These are phyloP conservation scores for Botrytis tulipae DNA, from an alignment of 2,329 filamentous ascomycete genomes.

Conservation along the genomic window DNA sequence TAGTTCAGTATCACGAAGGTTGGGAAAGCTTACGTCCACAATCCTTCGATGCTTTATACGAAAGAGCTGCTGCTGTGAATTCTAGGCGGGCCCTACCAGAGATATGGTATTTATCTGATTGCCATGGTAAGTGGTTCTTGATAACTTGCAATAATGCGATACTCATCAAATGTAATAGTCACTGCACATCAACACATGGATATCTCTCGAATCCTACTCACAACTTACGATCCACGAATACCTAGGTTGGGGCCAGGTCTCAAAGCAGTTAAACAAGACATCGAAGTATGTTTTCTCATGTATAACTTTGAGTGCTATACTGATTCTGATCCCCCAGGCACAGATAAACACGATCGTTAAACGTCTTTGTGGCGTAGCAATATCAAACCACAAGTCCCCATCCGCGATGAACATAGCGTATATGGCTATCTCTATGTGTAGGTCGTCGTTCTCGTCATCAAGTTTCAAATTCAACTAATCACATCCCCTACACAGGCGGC, in stretches of 20 bases:
- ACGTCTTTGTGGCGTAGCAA: slow-evolving; percentile 28
- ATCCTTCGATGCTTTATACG: slow-evolving; percentile 30
- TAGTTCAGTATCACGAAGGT: slow-evolving; percentile 25
- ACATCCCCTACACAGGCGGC: slow-evolving; percentile 23
- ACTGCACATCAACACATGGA: slow-evolving; percentile 45
- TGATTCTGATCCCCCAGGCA: slow-evolving; percentile 14
- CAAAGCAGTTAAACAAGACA: slow-evolving; percentile 18
- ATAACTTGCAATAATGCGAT: background rate
- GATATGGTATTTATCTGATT: slow-evolving; percentile 31
- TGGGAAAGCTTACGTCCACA: slow-evolving; percentile 27
- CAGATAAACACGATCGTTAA: slow-evolving; percentile 26
- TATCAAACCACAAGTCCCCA: slow-evolving; percentile 28
- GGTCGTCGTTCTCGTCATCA: background rate
- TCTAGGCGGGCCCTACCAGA: slow-evolving; percentile 26
- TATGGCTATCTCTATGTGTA: slow-evolving; percentile 39
- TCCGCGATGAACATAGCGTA: slow-evolving; percentile 39
- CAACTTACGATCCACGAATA: slow-evolving; percentile 42
- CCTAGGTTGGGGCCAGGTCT: slow-evolving; percentile 28
- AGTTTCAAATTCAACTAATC: background rate
- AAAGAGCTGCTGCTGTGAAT: slow-evolving; percentile 12
- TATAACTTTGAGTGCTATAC: background rate
- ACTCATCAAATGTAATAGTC: slow-evolving; percentile 27
- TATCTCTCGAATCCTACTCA: slow-evolving; percentile 42
- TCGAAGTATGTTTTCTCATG: slow-evolving; percentile 23
- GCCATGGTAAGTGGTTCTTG: slow-evolving; percentile 24